phyloP scores from a whole-genome alignment of 1,284 basidiomycete genomes.

The Entoloma clypeatum region DNA sequence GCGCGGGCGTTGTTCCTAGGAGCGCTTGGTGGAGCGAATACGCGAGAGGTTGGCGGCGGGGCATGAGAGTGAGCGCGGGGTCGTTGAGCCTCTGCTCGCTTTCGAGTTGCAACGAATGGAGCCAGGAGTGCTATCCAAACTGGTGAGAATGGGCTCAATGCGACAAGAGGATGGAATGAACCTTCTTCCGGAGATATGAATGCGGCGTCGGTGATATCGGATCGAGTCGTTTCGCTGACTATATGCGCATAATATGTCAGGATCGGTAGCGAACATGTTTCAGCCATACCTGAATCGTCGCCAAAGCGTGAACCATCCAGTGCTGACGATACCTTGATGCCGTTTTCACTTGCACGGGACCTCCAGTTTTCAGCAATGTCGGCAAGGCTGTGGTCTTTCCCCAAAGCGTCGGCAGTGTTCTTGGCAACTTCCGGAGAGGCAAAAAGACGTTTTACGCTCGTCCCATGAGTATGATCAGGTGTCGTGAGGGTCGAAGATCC shows the following conservation, averaged over 20 bases:
- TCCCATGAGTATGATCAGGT: slow-evolving; percentile 36
- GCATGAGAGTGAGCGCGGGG: slow-evolving; percentile 55
- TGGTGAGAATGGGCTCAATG: background rate
- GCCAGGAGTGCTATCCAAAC: slow-evolving; percentile 50
- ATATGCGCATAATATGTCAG: slow-evolving; percentile 33
- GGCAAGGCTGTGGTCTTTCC: slow-evolving; percentile 45
- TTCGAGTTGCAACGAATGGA: slow-evolving; percentile 55
- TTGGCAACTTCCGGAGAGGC: slow-evolving; percentile 35
- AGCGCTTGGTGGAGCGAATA: slow-evolving; percentile 30
- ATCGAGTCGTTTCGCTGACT: slow-evolving; percentile 46
- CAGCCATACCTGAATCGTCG: slow-evolving; percentile 53
- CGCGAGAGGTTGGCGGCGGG: slow-evolving; percentile 29
- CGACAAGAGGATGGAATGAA: slow-evolving; percentile 20
- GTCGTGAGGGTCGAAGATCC: slow-evolving; percentile 53
- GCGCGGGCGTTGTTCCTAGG: slow-evolving; percentile 21
- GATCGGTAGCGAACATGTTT: slow-evolving; percentile 20
- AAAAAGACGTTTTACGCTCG: slow-evolving; percentile 37
- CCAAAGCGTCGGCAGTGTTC: slow-evolving; percentile 20
- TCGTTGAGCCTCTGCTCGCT: slow-evolving; percentile 34
- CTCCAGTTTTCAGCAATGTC: slow-evolving; percentile 70
- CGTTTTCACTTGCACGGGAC: slow-evolving; percentile 64
- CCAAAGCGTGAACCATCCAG: slow-evolving; percentile 47
- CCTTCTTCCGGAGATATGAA: slow-evolving; percentile 44
- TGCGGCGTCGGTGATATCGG: slow-evolving; percentile 40
- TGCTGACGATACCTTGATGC: slow-evolving; percentile 55